Evolutionary conservation across 768 basidiomycete species (phyloP), one percentile per base, ranked within the genome.

Genomic region (Leccinum broughii): DNA sequence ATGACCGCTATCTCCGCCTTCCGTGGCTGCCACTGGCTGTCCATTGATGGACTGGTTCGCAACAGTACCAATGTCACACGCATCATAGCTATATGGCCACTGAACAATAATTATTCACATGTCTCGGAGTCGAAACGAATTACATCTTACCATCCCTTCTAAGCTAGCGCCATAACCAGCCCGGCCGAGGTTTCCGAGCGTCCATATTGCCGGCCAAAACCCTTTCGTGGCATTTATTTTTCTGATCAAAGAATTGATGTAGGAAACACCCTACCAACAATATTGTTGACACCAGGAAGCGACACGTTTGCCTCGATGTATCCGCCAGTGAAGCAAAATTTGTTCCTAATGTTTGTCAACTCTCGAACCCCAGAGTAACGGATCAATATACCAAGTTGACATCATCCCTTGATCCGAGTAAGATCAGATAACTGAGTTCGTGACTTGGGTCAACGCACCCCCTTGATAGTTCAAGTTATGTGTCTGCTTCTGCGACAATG

Each of bases 251-350:
- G 14, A 56, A 30, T 32, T 35, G 6, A 6, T 30, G 9, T 50
- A 41, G 56, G 17, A 53, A 59, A 15, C 10, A n/a, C 26, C 72
- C 70, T 56, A 58, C 84, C 86, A 20, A 83, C 75, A 34, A 93
- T 77, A 64, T 86, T 84, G 64, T 82, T 85, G 17, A 81, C 77
- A 8, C 89, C 89, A 24, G 90, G 90, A 13, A 92, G 78, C 17
- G 81, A 78, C 9, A 90, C 85, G 9, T 75, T 80, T 1, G 80
- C 72, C 68, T 92, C 89, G 55, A 93, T 80, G 58, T 88, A 84
- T 26, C 93, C 92, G 26, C 89, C 90, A 14, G 90, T 90, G 74
- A 93, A 94, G 72, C 91, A 95, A 62, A 96, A 89, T 74, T 94
- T 93, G 74, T 94, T 94, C 90, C 85, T 85, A 60, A 11, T n/a